Conservation (phyloP, 2,329 filamentous ascomycete species). For the Claviceps paspali region DNA sequence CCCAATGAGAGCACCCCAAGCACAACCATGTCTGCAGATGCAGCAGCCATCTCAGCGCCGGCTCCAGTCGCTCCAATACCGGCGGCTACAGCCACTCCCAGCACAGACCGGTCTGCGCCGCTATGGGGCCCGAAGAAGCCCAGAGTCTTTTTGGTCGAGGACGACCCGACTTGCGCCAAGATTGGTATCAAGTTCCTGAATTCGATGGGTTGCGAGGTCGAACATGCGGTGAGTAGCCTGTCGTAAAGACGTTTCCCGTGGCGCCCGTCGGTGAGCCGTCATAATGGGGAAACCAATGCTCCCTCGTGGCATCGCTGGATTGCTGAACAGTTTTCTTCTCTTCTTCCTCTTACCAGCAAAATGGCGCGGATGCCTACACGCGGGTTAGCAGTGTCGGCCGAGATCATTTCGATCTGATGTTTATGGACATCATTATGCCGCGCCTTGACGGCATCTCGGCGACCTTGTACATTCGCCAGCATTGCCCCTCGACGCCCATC, state of each 20-base stretch:
- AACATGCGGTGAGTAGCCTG: constrained; percentile 49
- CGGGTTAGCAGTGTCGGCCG: constrained; percentile 46
- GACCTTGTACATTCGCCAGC: constrained; percentile 81
- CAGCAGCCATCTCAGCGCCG: constrained; percentile 8
- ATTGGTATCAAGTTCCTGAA: constrained; percentile 54
- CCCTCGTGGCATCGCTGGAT: too few species aligned
- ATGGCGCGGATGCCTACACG: constrained; percentile 82
- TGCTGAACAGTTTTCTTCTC: constrained; percentile 7
- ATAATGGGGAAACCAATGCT: too few species aligned
- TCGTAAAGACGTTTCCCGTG: too few species aligned
- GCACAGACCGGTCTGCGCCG: constrained; percentile 23
- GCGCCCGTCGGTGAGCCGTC: too few species aligned
- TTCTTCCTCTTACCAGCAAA: too few species aligned
- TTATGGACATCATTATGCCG: constrained; percentile 97
- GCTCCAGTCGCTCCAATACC: constrained; percentile 8
- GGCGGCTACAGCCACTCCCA: constrained; percentile 9
- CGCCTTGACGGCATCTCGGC: constrained; percentile 89
- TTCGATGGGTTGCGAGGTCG: constrained; percentile 51
- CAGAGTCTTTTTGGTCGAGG: constrained; percentile 81
- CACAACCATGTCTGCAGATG: constrained; percentile 24
- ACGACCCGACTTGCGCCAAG: constrained; percentile 50
- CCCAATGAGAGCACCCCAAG: constrained; percentile 37
- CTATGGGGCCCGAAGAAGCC: constrained; percentile 51
- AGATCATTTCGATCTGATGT: constrained; percentile 48
- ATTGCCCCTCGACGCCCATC: constrained; percentile 68